Evolutionary conservation across 1,284 basidiomycete genomes (phyloP).

Genomic region (Cryptococcus sp.): DNA sequence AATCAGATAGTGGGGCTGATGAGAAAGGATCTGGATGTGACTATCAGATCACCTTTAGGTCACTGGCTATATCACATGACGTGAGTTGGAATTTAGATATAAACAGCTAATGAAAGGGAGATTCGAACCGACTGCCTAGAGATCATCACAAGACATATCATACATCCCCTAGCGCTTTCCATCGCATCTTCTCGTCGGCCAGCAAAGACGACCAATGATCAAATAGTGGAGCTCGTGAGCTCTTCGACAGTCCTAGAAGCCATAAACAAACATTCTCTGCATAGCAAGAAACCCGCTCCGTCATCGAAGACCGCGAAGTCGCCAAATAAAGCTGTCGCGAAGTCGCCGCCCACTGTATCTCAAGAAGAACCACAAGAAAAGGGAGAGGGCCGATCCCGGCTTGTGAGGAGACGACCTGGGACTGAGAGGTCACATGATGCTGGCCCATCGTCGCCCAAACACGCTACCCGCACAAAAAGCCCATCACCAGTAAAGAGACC

Average conservation of each 20-base stretch:
- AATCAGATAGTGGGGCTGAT: not conserved
- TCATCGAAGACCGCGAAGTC: no score
- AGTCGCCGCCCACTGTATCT: not conserved
- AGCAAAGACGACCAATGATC: not conserved
- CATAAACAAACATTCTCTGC: not conserved
- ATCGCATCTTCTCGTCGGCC: constrained; percentile 3
- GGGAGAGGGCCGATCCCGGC: no score
- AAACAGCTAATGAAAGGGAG: not conserved
- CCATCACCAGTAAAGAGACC: no score
- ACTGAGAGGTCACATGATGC: no score
- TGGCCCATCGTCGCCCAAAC: no score
- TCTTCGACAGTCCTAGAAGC: not conserved
- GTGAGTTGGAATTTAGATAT: no score
- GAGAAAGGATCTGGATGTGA: constrained; percentile 21
- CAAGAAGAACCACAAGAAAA: not conserved
- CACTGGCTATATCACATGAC: constrained; percentile 30
- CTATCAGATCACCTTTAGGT: constrained; percentile 7
- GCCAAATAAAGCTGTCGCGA: no score
- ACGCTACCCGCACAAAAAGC: no score
- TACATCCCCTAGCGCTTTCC: constrained; percentile 22
- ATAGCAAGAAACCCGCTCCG: no score
- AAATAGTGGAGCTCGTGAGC: not conserved
- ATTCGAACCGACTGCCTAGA: constrained; percentile 20
- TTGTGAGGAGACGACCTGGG: no score
- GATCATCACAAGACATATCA: constrained; percentile 28